A percentile compares a stretch with the other conserved stretches of the same genome.
Conservation (phyloP, 192 early-diverging fungal genomes). For the Mortierella hygrophila region DNA sequence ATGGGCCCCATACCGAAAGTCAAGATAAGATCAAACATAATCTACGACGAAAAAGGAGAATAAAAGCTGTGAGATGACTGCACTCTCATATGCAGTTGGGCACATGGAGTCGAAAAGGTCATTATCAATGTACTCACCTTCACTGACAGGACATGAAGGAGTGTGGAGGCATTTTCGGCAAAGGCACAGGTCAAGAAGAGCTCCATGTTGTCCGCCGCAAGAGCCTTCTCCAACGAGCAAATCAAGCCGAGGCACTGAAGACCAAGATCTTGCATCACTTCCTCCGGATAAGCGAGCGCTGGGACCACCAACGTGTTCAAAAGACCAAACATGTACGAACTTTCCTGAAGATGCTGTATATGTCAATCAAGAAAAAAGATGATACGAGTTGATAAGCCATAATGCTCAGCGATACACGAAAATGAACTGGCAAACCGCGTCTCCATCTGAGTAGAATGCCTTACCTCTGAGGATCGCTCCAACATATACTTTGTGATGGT, state of each 20-base stretch:
- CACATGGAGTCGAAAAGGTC: background rate
- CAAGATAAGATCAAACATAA: slow-evolving; percentile 74
- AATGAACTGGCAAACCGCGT: background rate
- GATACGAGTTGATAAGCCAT: background rate
- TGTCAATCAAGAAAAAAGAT: background rate
- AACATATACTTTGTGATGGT: slow-evolving; percentile 78
- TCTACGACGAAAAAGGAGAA: slow-evolving; percentile 38
- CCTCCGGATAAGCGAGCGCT: slow-evolving; percentile 74
- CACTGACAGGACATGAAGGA: slow-evolving; percentile 76
- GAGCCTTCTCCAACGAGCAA: slow-evolving; percentile 80
- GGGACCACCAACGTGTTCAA: slow-evolving; percentile 81
- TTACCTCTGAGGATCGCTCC: slow-evolving; percentile 75
- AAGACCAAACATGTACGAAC: slow-evolving; percentile 80
- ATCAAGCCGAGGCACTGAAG: slow-evolving; percentile 86
- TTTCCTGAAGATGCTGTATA: slow-evolving; percentile 69
- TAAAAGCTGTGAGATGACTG: background rate
- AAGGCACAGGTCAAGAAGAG: slow-evolving; percentile 79
- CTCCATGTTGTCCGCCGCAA: slow-evolving; percentile 79
- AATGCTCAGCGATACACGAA: background rate
- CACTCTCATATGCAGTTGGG: background rate
- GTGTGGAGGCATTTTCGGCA: slow-evolving; percentile 63
- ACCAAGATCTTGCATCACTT: slow-evolving; percentile 79
- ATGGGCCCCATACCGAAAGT: slow-evolving; percentile 64
- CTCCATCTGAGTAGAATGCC: background rate
- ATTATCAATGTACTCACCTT: slow-evolving; percentile 60